phyloP scores from a whole-genome alignment of 495 filamentous ascomycete species.

The Letharia columbiana region DNA sequence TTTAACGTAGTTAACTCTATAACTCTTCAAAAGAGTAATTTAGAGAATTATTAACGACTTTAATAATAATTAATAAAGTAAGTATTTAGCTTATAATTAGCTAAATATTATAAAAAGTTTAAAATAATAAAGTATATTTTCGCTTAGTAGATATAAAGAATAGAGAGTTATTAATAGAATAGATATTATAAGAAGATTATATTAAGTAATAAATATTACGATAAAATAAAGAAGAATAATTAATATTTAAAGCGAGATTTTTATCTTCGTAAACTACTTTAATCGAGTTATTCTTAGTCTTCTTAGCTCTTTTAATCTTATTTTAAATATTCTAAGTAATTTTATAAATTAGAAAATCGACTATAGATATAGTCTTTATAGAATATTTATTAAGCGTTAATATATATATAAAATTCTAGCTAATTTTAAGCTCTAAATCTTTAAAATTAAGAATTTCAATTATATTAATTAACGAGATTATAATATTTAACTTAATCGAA shows the following conservation, averaged over 20 bases:
- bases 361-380: background rate
- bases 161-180: too few species aligned
- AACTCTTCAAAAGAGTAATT: too few species aligned
- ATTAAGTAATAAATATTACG: too few species aligned
- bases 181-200: too few species aligned
- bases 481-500: background rate
- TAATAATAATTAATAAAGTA: too few species aligned
- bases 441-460: background rate
- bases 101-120: too few species aligned
- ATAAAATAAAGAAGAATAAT: background rate
- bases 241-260: background rate
- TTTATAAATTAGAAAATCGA: background rate
- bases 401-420: background rate
- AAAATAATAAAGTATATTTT: too few species aligned
- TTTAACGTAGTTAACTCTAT: too few species aligned
- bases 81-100: too few species aligned
- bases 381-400: too few species aligned
- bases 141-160: too few species aligned
- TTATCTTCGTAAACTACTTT: background rate
- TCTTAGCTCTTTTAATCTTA: background rate
- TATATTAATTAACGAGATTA: background rate
- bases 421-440: background rate
- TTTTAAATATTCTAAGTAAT: background rate
- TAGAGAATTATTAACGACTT: too few species aligned
- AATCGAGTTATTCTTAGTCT: background rate